Evolutionary conservation across 495 filamentous ascomycete genomes (phyloP).

Genomic region (Margaritispora aquatica): DNA sequence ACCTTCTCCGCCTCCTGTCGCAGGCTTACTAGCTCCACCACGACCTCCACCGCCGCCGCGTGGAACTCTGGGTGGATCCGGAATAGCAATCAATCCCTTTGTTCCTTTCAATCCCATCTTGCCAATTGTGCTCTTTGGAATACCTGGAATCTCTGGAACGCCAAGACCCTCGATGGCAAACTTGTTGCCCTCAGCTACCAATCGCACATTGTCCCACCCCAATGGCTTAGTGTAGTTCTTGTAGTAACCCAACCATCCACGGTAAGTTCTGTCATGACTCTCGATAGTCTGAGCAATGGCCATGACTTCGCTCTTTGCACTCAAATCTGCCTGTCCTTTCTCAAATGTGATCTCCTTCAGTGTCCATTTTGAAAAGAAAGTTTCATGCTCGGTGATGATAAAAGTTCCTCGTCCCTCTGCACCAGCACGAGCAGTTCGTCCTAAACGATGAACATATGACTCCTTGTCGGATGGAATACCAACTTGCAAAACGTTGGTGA

Average conservation of each 20-base stretch:
- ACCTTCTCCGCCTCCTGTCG: slow-evolving; percentile 3
- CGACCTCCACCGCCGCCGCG: slow-evolving; percentile 16
- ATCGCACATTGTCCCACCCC: slow-evolving; percentile 27
- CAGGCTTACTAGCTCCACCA: not conserved
- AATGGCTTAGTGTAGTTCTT: slow-evolving; percentile 41
- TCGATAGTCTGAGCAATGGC: slow-evolving; percentile 20
- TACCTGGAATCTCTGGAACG: slow-evolving; percentile 36
- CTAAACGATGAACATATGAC: slow-evolving; percentile 69
- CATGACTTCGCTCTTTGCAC: slow-evolving; percentile 20
- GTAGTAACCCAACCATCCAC: slow-evolving; percentile 42
- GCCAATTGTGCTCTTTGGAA: slow-evolving; percentile 37
- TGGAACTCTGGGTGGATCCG: slow-evolving; percentile 19
- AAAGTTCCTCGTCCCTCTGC: slow-evolving; percentile 63
- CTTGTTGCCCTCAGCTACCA: slow-evolving; percentile 40
- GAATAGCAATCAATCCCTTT: slow-evolving; percentile 28
- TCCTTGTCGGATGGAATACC: slow-evolving; percentile 55
- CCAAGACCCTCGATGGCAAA: slow-evolving; percentile 37
- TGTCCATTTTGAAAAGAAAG: slow-evolving; percentile 46
- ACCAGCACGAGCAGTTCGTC: slow-evolving; percentile 65
- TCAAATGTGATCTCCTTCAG: slow-evolving; percentile 32
- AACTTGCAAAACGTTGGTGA: slow-evolving; percentile 67
- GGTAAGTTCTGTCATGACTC: slow-evolving; percentile 27
- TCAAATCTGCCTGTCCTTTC: slow-evolving; percentile 25
- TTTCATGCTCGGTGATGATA: slow-evolving; percentile 52
- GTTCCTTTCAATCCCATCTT: slow-evolving; percentile 50